These are phyloP conservation scores for Erysimum cheiranthoides DNA, from an alignment of 345 rosid genomes.

Conservation along the genomic window DNA sequence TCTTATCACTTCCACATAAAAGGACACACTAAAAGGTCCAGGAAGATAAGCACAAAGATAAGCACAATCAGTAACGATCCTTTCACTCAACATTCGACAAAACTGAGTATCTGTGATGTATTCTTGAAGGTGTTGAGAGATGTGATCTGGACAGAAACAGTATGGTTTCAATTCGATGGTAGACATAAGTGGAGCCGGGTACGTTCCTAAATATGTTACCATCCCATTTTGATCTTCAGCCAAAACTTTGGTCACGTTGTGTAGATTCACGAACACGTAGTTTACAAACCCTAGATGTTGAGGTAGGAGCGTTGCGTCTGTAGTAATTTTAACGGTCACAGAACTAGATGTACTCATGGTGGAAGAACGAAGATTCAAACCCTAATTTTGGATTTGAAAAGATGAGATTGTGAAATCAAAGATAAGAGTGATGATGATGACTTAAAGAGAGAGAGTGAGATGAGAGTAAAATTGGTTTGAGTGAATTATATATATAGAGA, in stretches of 20 bases:
- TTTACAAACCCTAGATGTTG: neutral
- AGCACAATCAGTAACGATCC: neutral
- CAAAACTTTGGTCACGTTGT: neutral
- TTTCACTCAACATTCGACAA: neutral
- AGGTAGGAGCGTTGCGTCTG: neutral
- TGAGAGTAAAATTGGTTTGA: too few species aligned
- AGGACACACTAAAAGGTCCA: neutral
- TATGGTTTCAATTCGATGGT: neutral
- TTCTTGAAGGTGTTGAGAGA: neutral
- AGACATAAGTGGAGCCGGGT: neutral
- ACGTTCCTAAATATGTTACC: neutral
- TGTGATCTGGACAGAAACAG: neutral
- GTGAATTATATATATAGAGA: too few species aligned
- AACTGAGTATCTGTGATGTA: neutral
- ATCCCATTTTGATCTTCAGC: constrained; percentile 11
- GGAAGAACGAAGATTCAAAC: neutral
- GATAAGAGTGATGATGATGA: neutral
- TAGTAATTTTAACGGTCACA: neutral
- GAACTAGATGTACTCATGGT: neutral
- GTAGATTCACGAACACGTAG: neutral
- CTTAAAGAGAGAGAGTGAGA: too few species aligned
- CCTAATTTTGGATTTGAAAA: neutral
- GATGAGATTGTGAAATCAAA: neutral
- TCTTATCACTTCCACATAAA: neutral
- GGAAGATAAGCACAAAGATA: neutral